Evolutionary conservation across 2,329 filamentous ascomycete genomes (phyloP), one percentile per base, ranked within the genome.

Genomic region (Penicillium fuscoglaucum): DNA sequence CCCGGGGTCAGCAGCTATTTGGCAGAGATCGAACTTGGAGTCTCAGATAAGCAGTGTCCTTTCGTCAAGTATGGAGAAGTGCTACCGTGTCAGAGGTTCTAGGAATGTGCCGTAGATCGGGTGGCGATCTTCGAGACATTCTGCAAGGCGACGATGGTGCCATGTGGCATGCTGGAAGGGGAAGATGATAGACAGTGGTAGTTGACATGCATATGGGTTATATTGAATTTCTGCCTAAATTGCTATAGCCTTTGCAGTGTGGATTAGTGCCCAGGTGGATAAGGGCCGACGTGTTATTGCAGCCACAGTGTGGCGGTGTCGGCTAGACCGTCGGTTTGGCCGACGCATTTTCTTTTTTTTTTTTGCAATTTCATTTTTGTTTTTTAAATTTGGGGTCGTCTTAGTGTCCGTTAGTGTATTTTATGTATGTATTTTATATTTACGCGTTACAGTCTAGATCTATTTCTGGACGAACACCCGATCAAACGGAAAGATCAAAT

Each of bases 131-230:
- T 43, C 35, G 47, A 67, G 50, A 65, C 63, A 66, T 66, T 65
- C 65, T 66, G 65, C 62, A 67, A 67, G 63, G 65, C 61, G 57
- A 66, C 60, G 49, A 58, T 53, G 44, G 61, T 43, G 61, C 65
- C 65, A 67, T 67, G 65, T 67, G 65, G 65, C 60, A 48, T 44
- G 13, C 47, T 46, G n/a, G 21, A 44, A n/a, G 35, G 52, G 58
- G 46, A 48, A 37, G 45, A 58, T 58, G 62, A 58, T 65, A 31
- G 31, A 49, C 58, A 45, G 57, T 49, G 24, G 52, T 57, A 50
- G 41, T 40, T 39, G 53, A 46, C 53, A 45, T 48, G 50, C 58
- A 58, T 53, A 46, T 24, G n/a, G 40, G 24, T 44, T 45, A 10
- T 48, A 47, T 21, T 50, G 41, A 35, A 52, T 40, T 4, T 43